These are phyloP conservation scores for Microcyclospora tardicrescens DNA, from an alignment of 2,329 filamentous ascomycete genomes.

Conservation along the genomic window DNA sequence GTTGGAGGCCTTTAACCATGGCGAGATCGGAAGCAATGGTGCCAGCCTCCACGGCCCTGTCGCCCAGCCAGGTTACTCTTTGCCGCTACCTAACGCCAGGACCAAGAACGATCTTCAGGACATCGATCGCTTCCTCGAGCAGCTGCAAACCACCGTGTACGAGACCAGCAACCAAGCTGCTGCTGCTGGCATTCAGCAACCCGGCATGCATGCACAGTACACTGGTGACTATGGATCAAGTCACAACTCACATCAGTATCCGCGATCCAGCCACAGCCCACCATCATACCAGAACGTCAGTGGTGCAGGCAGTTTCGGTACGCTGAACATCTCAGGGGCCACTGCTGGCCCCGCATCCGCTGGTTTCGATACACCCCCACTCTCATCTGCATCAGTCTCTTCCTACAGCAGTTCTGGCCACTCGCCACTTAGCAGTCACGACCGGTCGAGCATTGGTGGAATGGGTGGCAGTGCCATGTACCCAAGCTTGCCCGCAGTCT, in stretches of 20 bases:
- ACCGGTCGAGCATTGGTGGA: slow-evolving; percentile 40
- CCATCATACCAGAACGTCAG: slow-evolving; percentile 23
- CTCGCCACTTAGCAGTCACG: slow-evolving; percentile 59
- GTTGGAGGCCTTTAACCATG: slow-evolving; percentile 23
- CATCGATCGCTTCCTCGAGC: slow-evolving; percentile 87
- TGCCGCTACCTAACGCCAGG: slow-evolving; percentile 78
- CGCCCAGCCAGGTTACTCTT: slow-evolving; percentile 66
- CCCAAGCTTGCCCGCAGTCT: slow-evolving; percentile 60
- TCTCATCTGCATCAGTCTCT: slow-evolving; percentile 63
- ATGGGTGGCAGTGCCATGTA: slow-evolving; percentile 52
- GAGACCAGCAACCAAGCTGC: slow-evolving; percentile 71
- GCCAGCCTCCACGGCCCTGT: slow-evolving; percentile 39
- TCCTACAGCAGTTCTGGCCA: slow-evolving; percentile 63
- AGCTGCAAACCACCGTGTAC: slow-evolving; percentile 92
- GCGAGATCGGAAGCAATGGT: slow-evolving; percentile 26
- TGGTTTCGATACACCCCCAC: slow-evolving; percentile 52
- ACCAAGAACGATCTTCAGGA: slow-evolving; percentile 90
- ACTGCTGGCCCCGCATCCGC: background rate
- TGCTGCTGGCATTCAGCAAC: slow-evolving; percentile 62
- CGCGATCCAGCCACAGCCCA: slow-evolving; percentile 47
- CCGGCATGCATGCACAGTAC: slow-evolving; percentile 50
- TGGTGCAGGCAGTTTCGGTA: slow-evolving; percentile 23
- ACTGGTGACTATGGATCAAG: slow-evolving; percentile 34
- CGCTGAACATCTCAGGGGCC: slow-evolving; percentile 27
- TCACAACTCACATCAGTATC: slow-evolving; percentile 38